phyloP scores from a whole-genome alignment of 176 grass and related monocot genomes.

The Melocanna baccifera region DNA sequence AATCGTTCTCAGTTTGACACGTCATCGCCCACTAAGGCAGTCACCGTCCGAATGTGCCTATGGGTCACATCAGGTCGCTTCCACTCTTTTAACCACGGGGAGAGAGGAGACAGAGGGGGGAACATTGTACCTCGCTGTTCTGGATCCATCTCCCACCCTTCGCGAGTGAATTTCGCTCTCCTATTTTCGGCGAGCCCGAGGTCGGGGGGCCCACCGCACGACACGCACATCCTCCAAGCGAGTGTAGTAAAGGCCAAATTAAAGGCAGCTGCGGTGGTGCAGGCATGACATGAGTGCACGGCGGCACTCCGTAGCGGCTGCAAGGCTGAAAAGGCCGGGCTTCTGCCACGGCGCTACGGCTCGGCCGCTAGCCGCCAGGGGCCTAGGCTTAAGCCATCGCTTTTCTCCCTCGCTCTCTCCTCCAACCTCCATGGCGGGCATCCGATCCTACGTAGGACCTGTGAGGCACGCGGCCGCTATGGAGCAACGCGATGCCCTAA shows the following conservation, averaged over 20 bases:
- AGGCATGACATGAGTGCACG: not conserved
- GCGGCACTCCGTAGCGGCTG: not conserved
- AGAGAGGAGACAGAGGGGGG: not conserved
- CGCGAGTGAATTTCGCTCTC: too few species aligned
- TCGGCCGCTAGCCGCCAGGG: not conserved
- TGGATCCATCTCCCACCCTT: not conserved
- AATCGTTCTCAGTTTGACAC: not conserved
- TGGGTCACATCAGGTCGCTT: not conserved
- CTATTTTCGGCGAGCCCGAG: too few species aligned
- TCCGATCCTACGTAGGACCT: too few species aligned
- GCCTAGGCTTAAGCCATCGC: too few species aligned
- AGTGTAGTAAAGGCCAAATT: not conserved
- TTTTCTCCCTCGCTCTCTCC: too few species aligned
- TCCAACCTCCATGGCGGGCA: too few species aligned
- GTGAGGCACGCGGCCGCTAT: too few species aligned
- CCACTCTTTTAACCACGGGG: not conserved
- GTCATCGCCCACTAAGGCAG: not conserved
- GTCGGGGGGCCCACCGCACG: not conserved
- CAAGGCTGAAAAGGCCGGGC: not conserved
- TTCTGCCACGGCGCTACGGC: not conserved
- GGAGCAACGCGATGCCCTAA: too few species aligned
- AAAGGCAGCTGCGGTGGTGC: not conserved
- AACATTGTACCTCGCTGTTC: not conserved
- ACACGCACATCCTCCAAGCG: not conserved
- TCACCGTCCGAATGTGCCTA: not conserved